Evolutionary conservation across 805 yeast species (phyloP), one percentile per base, ranked within the genome.

Genomic region (Metschnikowia kunwiensis): DNA sequence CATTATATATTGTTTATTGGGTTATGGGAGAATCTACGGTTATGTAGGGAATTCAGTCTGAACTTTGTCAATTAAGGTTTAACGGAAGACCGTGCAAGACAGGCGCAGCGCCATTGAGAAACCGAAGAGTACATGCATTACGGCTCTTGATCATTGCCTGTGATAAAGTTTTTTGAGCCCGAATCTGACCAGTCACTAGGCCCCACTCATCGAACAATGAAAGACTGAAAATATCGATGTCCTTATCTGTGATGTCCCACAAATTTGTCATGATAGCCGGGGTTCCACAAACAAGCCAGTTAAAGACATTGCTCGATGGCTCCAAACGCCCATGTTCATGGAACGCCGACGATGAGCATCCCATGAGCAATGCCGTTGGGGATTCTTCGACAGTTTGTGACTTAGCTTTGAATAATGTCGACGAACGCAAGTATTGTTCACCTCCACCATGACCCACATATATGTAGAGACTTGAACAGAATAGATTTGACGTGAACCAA

Each of bases 241-340:
- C 99, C 47, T 85, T 88, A 59, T 93, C 97, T 0, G 97, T 93
- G 4, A 93, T 97, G 58, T 88, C 96, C 98, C 98, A 93, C 38
- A 93, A 60, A 51, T 86, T 87, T 0, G 86, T 96, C 24, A 93
- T 62, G 1, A 87, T 72, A 78, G 84, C 72, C 0, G 95, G 93
- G 31, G 86, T 76, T 0, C 95, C 95, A 15, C 88, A 93, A 7
- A 75, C 63, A 18, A 93, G 57, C 68, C 88, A 88, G 33, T 84
- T 78, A 47, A 75, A 72, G 0, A 87, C 74, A 3, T 91, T 83
- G 1, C 97, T 96, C 44, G 74, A 70, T 0, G 93, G 81, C 44
- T 80, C 86, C 39, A 83, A 68, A 6, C 70, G 55, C 2, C 89
- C 93, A 37, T 69, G 68, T 8, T 59, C 60, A 13, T 70, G 68